These are phyloP conservation scores for Calonectria crousiana DNA, from an alignment of 2,329 filamentous ascomycete species.

Conservation along the genomic window DNA sequence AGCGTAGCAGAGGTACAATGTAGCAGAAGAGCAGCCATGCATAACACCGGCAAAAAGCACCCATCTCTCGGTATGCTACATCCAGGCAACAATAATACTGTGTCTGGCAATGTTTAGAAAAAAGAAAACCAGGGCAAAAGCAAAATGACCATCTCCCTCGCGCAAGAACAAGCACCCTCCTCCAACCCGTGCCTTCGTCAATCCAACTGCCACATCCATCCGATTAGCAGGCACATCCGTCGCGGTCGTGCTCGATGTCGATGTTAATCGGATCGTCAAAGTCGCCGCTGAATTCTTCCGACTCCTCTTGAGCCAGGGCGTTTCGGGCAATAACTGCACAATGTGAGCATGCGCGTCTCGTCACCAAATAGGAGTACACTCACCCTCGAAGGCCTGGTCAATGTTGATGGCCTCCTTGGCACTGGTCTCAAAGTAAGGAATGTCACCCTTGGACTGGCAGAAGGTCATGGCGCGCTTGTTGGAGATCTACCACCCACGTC, in stretches of 20 bases:
- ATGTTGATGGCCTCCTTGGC: conserved; percentile 99
- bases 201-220: conserved; percentile 25
- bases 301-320: conserved; percentile 95
- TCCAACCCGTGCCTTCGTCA: conserved; percentile 17
- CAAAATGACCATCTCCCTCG: conserved; percentile 28
- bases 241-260: conserved; percentile 92
- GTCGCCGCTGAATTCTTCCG: conserved; percentile 96
- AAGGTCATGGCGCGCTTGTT: conserved; percentile 97
- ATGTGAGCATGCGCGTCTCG: not conserved
- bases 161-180: conserved; percentile 14
- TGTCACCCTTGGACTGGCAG: conserved; percentile 96
- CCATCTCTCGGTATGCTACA: conserved; percentile 43
- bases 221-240: conserved; percentile 89
- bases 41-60: conserved; percentile 42
- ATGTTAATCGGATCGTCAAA: conserved; percentile 99
- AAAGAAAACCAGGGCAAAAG: conserved; percentile 21
- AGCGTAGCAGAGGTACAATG: conserved; percentile 8
- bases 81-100: conserved; percentile 41
- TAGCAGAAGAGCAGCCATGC: conserved; percentile 38
- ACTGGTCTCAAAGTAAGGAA: conserved; percentile 99
- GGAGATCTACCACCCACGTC: conserved; percentile 73
- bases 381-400: conserved; percentile 81
- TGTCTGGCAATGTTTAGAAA: conserved; percentile 21
- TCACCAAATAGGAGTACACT: conserved; percentile 29
- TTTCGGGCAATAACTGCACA: conserved; percentile 90